phyloP scores from a whole-genome alignment of 2,329 filamentous ascomycete species.

The Pseudogymnoascus verrucosus region DNA sequence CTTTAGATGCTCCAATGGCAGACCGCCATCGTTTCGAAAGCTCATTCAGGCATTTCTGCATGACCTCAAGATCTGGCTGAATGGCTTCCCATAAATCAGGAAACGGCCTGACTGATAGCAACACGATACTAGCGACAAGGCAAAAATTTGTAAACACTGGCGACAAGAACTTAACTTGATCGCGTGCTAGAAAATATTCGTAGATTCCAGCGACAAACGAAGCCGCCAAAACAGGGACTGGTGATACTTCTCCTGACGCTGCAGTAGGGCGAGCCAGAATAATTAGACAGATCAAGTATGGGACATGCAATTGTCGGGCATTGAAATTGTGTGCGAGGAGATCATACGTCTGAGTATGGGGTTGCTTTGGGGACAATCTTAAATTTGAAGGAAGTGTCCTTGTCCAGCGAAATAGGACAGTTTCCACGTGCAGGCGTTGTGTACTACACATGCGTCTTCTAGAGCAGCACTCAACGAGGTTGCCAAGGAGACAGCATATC shows the following conservation, averaged over 20 bases:
- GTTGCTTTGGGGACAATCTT: slow-evolving; percentile 17
- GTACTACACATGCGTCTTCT: neutral
- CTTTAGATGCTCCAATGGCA: neutral
- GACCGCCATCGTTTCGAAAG: neutral
- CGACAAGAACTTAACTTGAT: slow-evolving; percentile 35
- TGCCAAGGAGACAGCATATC: neutral
- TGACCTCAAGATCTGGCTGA: neutral
- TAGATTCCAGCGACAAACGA: slow-evolving; percentile 36
- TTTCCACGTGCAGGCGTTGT: neutral
- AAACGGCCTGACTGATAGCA: neutral
- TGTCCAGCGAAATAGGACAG: slow-evolving; percentile 29
- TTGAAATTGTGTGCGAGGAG: slow-evolving; percentile 29
- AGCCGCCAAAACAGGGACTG: slow-evolving; percentile 33
- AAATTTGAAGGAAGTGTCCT: slow-evolving; percentile 27
- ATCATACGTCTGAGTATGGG: neutral
- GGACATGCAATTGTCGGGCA: slow-evolving; percentile 31
- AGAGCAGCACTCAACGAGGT: neutral
- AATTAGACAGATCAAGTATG: slow-evolving; percentile 33
- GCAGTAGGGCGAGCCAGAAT: slow-evolving; percentile 32
- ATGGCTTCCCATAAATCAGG: neutral
- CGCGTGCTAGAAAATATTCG: slow-evolving; percentile 36
- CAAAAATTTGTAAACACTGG: slow-evolving; percentile 37
- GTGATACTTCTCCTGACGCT: slow-evolving; percentile 22
- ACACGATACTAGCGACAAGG: slow-evolving; percentile 26
- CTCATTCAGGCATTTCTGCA: neutral